Evolutionary conservation across 176 grass and related monocot species (phyloP).

Genomic region (Hyparrhenia diplandra): DNA sequence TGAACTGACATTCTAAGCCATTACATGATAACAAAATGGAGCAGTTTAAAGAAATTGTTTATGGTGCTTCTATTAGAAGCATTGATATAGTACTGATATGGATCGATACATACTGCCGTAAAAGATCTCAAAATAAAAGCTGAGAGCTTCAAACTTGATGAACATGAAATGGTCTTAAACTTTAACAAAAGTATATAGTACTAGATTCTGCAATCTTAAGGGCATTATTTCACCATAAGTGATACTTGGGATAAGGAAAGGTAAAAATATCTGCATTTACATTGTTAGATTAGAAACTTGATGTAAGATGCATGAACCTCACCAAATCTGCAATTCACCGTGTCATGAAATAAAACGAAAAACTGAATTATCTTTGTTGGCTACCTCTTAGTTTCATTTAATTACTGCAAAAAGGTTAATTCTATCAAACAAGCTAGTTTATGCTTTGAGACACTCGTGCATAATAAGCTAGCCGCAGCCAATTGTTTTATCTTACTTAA

Average conservation of each 20-base stretch:
- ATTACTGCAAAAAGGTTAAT: background rate
- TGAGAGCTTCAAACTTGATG: background rate
- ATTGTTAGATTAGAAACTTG: background rate
- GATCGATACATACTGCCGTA: background rate
- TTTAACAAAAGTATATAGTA: background rate
- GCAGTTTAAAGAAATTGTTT: slow-evolving; percentile 1
- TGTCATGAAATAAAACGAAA: background rate
- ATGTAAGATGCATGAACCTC: background rate
- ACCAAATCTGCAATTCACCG: background rate
- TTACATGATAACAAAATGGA: background rate
- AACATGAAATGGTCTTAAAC: background rate
- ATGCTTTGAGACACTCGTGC: background rate
- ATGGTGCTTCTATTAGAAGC: background rate
- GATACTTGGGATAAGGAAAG: background rate
- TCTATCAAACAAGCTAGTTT: background rate
- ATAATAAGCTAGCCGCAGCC: background rate
- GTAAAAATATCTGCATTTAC: background rate
- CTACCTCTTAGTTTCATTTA: background rate
- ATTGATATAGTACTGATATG: background rate
- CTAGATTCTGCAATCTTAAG: background rate
- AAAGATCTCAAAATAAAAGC: background rate
- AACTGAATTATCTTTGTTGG: background rate
- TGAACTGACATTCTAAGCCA: background rate
- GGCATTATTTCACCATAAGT: background rate
- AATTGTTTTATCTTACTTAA: background rate